Evolutionary conservation across 2,329 filamentous ascomycete species (phyloP), one percentile per base, ranked within the genome.

Genomic region (Colletotrichum agaves): DNA sequence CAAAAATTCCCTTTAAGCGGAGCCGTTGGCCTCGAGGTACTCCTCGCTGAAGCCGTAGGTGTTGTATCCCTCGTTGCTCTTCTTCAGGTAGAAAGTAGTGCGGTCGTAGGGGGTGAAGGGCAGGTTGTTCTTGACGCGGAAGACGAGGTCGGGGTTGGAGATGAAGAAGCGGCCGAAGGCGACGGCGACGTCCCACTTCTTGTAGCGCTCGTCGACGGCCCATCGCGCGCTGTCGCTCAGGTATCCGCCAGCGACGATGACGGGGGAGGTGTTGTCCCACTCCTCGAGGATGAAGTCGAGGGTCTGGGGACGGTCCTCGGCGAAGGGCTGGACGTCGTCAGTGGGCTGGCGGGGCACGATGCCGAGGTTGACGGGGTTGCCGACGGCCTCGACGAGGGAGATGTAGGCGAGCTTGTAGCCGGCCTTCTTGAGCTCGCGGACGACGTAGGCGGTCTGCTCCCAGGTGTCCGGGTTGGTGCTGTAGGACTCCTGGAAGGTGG

Each of bases 61-160:
- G 33, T 75, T 76, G 13, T 78, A 78, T 1, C 75, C 74, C 5
- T 67, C 43, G 12, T 71, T 67, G 7, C 61, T 71, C 61, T 72
- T 72, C 19, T 52, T 67, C 5, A 62, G 57, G 65, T 85, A 85
- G 61, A 85, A 83, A 0, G 73, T 76, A 0, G 76, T 70, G 8
- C 81, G 72, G 55, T 81, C 70, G 61, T 83, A 83, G 7, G 75
- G 72, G 5, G 73, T 74, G 12, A 84, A 68, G 1, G 74, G 70
- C 8, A 84, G 69, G 0, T 75, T 75, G 41, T 80, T 66, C 74
- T 77, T 75, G 2, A 82, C 57, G n/a, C 79, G 75, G 72, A 78
- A 83, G 1, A 79, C 75, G 57, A 83, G 70, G 61, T 83, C 81
- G 2, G 81, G 81, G 69, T 82, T 83, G 17, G 80, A 71, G 11